These are phyloP conservation scores for Austroboletus rostrupii DNA, from an alignment of 1,284 basidiomycete genomes.

Conservation along the genomic window DNA sequence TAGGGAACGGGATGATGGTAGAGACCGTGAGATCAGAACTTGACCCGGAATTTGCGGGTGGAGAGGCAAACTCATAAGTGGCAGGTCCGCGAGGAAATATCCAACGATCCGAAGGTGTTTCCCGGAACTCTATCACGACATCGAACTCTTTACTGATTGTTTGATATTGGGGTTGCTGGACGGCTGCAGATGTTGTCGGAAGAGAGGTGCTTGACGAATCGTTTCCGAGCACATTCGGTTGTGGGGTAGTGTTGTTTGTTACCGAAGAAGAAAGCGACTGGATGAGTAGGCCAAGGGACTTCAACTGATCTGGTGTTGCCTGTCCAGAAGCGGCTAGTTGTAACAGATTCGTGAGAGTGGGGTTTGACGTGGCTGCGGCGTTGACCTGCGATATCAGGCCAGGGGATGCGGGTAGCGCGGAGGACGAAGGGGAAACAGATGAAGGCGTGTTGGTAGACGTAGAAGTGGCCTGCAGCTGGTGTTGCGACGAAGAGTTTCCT, in stretches of 20 bases:
- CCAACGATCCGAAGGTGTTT: constrained; percentile 57
- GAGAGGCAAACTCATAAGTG: constrained; percentile 39
- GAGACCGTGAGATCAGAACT: constrained; percentile 38
- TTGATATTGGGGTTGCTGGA: constrained; percentile 20
- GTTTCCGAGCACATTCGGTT: constrained; percentile 7
- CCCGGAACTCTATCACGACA: constrained; percentile 65
- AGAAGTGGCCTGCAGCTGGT: constrained; percentile 10
- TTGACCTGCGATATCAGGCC: constrained; percentile 61
- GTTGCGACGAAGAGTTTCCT: constrained; percentile 17
- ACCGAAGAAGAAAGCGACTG: constrained; percentile 43
- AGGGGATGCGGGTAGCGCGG: constrained; percentile 47
- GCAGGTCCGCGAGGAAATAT: constrained; percentile 58
- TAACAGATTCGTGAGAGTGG: constrained; percentile 58
- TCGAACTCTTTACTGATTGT: constrained; percentile 52
- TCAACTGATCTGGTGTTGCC: constrained; percentile 59
- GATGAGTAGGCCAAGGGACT: constrained; percentile 61
- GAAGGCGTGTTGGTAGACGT: constrained; percentile 26
- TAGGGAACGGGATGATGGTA: constrained; percentile 34
- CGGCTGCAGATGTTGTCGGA: constrained; percentile 9
- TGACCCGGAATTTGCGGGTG: constrained; percentile 16
- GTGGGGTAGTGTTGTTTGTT: constrained; percentile 16
- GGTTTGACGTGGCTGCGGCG: constrained; percentile 57
- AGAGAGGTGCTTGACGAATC: constrained; percentile 12
- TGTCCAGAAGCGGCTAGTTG: constrained; percentile 54
- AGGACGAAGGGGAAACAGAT: constrained; percentile 39